These are phyloP conservation scores for Eucalyptus regnans DNA, from an alignment of 345 rosid species.

Conservation along the genomic window DNA sequence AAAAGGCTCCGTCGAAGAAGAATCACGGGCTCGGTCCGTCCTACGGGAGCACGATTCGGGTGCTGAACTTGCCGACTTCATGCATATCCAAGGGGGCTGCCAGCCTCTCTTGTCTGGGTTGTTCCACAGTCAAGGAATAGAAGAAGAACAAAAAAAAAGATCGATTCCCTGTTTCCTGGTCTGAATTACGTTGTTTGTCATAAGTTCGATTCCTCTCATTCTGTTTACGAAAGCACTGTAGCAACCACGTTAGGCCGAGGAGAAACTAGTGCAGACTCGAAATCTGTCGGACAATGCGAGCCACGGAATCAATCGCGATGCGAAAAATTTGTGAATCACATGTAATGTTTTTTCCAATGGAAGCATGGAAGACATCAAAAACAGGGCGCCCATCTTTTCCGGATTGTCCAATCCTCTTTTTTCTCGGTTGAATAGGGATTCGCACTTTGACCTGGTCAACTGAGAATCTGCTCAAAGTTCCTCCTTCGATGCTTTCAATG, in stretches of 20 bases:
- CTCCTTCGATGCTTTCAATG: background rate
- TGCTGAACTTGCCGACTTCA: slow-evolving; percentile 56
- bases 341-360: background rate
- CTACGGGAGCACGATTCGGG: slow-evolving; percentile 27
- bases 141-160: slow-evolving; percentile 29
- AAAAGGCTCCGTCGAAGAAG: slow-evolving; percentile 37
- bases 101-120: slow-evolving; percentile 45
- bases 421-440: background rate
- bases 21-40: slow-evolving; percentile 10
- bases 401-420: background rate
- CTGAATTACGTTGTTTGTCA: background rate
- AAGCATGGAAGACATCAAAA: background rate
- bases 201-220: background rate
- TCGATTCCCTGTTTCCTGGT: background rate
- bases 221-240: background rate
- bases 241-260: background rate
- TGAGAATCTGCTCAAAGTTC: background rate
- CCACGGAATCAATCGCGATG: background rate
- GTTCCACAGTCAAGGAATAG: slow-evolving; percentile 49
- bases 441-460: background rate
- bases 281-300: background rate
- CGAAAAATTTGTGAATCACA: background rate
- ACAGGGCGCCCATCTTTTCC: background rate
- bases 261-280: background rate
- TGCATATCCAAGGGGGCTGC: slow-evolving; percentile 34